Conservation (phyloP, 2,329 filamentous ascomycete species). For the Verticillium longisporum region DNA sequence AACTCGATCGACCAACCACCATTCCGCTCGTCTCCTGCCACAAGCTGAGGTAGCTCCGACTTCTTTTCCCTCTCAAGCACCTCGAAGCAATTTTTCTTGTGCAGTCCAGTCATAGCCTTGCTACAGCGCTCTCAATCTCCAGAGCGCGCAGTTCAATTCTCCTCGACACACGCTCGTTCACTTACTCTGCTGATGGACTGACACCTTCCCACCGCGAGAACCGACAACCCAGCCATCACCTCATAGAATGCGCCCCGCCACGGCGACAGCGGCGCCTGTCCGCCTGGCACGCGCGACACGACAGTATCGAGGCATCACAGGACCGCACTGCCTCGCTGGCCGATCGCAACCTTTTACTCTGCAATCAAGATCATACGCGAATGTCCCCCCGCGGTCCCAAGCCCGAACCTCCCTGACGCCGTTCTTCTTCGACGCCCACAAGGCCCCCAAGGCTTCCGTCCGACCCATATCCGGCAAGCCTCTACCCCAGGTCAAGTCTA, state of each 20-base stretch:
- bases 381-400: constrained; percentile 4
- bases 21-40: neutral
- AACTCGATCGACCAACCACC: neutral
- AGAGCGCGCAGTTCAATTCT: neutral
- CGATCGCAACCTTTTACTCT: neutral
- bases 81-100: neutral
- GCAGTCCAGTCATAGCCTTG: neutral
- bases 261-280: neutral
- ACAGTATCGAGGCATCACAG: neutral
- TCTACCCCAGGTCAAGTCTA: constrained; percentile 39
- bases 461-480: constrained; percentile 46
- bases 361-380: neutral
- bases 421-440: constrained; percentile 8
- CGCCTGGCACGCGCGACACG: neutral
- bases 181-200: neutral
- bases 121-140: neutral
- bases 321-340: neutral
- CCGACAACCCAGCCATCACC: neutral
- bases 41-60: neutral
- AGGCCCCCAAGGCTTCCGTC: constrained; percentile 13
- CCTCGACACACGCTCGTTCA: neutral
- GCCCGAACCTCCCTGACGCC: constrained; percentile 8
- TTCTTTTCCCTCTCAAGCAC: neutral
- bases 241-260: neutral
- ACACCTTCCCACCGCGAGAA: neutral